phyloP scores from a whole-genome alignment of 2,329 filamentous ascomycete genomes.

The Rhynchosporium graminicola region DNA sequence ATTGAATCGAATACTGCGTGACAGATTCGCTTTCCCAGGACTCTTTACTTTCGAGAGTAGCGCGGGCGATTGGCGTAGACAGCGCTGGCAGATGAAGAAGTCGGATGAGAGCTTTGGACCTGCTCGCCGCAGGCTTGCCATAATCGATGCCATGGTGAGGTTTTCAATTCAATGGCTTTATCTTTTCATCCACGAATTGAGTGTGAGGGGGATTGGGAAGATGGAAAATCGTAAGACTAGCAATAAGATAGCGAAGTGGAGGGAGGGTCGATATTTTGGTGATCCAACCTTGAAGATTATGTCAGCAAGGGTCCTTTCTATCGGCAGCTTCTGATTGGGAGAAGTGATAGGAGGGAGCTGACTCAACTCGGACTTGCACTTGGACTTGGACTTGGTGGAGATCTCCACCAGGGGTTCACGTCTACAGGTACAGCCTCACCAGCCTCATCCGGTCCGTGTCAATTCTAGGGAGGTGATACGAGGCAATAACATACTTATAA shows the following conservation, averaged over 20 bases:
- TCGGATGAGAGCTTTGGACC: conserved; percentile 35
- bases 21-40: conserved; percentile 30
- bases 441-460: too few species aligned
- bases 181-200: neutral
- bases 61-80: conserved; percentile 29
- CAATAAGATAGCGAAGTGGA: too few species aligned
- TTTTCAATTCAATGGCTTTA: neutral
- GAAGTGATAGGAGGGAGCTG: neutral
- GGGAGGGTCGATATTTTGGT: neutral
- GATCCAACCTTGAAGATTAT: conserved; percentile 18
- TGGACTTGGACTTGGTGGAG: neutral
- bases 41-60: conserved; percentile 22
- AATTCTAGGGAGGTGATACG: too few species aligned
- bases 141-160: conserved; percentile 38
- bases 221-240: neutral
- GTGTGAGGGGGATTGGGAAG: conserved; percentile 5
- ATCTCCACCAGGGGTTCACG: neutral
- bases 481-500: too few species aligned
- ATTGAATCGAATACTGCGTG: conserved; percentile 37
- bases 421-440: neutral
- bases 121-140: conserved; percentile 37
- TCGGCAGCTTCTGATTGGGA: neutral
- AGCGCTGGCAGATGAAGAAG: conserved; percentile 40
- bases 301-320: conserved; percentile 9
- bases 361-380: too few species aligned